A percentile compares a stretch with the other conserved stretches of the same genome.
phyloP scores from a whole-genome alignment of 306 rosid species.

The Casuarina glauca region DNA sequence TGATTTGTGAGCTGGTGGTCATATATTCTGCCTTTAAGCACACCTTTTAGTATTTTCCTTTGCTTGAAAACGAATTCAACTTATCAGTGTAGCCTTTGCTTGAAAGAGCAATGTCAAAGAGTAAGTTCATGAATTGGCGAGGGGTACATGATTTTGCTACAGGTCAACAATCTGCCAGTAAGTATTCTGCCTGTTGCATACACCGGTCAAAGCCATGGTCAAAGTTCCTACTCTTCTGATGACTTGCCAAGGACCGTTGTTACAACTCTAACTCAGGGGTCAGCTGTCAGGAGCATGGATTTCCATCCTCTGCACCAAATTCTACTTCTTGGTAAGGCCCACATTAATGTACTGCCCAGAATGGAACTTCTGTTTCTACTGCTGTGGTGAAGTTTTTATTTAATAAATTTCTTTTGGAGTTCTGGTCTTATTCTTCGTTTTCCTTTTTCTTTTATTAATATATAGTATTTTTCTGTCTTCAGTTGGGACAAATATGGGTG shows the following conservation, averaged over 20 bases:
- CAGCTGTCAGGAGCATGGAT: constrained; percentile 88
- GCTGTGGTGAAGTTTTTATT: constrained; percentile 16
- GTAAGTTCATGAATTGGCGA: constrained; percentile 23
- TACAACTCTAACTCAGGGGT: constrained; percentile 72
- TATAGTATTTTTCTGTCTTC: background rate
- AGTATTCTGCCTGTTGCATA: constrained; percentile 73
- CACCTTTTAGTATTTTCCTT: background rate
- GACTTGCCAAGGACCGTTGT: constrained; percentile 90
- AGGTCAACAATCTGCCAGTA: constrained; percentile 87
- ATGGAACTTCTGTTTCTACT: background rate
- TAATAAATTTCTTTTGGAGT: constrained; percentile 2
- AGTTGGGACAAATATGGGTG: constrained; percentile 97
- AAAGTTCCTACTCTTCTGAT: constrained; percentile 82
- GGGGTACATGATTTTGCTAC: constrained; percentile 36
- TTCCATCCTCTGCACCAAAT: constrained; percentile 91
- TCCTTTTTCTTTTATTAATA: too few relatives aligned
- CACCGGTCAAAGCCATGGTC: constrained; percentile 81
- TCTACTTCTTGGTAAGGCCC: constrained; percentile 81
- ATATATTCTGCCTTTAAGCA: constrained; percentile 2
- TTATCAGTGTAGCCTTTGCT: constrained; percentile 7
- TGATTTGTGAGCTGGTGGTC: background rate
- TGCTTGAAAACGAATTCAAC: background rate
- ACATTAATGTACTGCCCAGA: background rate
- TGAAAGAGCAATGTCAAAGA: constrained; percentile 12
- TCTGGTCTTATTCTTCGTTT: background rate